phyloP scores from a whole-genome alignment of 768 basidiomycete genomes.

The Trametes elegans region DNA sequence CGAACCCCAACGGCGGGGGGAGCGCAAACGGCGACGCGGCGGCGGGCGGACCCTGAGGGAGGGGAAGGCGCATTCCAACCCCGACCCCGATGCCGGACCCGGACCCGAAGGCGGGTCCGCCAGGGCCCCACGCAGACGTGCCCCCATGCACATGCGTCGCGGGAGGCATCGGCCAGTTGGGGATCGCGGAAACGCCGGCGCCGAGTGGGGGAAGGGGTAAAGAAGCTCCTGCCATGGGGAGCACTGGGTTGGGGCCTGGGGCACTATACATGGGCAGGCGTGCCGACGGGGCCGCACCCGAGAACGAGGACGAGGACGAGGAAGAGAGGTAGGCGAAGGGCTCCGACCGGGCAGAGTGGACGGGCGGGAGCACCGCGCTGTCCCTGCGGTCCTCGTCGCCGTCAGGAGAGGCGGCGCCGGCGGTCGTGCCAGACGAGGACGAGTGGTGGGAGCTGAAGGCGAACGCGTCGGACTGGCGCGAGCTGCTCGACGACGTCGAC shows the following conservation, averaged over 20 bases:
- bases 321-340: slow-evolving; percentile 59
- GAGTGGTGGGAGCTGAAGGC: neutral
- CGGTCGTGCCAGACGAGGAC: slow-evolving; percentile 19
- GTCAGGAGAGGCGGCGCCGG: slow-evolving; percentile 4
- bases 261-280: slow-evolving; percentile 7
- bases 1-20: slow-evolving; percentile 8
- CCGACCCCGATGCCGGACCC: neutral
- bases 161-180: neutral
- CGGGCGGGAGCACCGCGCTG: too few species aligned
- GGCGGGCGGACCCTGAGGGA: too few species aligned
- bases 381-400: neutral
- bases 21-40: neutral
- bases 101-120: slow-evolving; percentile 4
- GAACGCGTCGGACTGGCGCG: neutral
- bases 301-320: too few species aligned
- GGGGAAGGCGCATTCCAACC: too few species aligned
- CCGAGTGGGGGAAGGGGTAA: neutral
- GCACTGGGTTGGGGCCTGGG: too few species aligned
- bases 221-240: slow-evolving; percentile 18
- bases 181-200: neutral
- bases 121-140: neutral
- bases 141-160: neutral
- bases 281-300: neutral
- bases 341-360: slow-evolving; percentile 34
- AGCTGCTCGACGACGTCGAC: slow-evolving; percentile 16